Conservation (phyloP, 202 grass and related monocot genomes). For the Panicum hallii region DNA sequence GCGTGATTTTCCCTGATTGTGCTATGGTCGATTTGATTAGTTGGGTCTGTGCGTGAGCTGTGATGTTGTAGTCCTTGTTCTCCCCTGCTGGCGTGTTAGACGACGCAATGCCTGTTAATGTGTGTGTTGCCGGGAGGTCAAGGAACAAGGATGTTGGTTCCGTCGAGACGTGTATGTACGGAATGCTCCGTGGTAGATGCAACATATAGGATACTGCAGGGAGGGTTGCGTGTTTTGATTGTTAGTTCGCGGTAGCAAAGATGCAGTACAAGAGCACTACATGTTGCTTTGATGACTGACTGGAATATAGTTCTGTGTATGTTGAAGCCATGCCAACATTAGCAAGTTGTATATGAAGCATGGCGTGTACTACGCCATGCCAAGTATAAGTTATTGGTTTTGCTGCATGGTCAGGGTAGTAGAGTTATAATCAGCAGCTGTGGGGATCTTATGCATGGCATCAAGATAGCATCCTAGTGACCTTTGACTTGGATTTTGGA, state of each 20-base stretch:
- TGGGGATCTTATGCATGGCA: neutral
- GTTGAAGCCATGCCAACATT: neutral
- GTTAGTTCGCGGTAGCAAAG: neutral
- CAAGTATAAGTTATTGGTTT: slow-evolving; percentile 10
- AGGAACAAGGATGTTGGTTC: neutral
- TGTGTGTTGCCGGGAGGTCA: neutral
- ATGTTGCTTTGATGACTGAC: neutral
- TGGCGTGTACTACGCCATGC: neutral
- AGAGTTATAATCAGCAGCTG: neutral
- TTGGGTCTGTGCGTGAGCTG: neutral
- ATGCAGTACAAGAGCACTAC: slow-evolving; percentile 7
- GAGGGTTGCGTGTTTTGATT: neutral
- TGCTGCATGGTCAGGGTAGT: neutral
- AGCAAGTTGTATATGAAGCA: neutral
- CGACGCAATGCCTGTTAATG: slow-evolving; percentile 38
- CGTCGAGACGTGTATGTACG: neutral
- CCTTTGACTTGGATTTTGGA: neutral
- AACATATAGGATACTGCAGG: neutral
- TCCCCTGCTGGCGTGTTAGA: neutral
- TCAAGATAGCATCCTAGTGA: slow-evolving; percentile 6
- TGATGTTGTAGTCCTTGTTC: neutral
- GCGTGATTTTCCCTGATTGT: neutral
- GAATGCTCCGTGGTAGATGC: slow-evolving; percentile 14
- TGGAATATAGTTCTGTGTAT: slow-evolving; percentile 25
- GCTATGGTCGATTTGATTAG: neutral